Evolutionary conservation across 495 filamentous ascomycete genomes (phyloP).

Genomic region (Parachaetomium inaequale): DNA sequence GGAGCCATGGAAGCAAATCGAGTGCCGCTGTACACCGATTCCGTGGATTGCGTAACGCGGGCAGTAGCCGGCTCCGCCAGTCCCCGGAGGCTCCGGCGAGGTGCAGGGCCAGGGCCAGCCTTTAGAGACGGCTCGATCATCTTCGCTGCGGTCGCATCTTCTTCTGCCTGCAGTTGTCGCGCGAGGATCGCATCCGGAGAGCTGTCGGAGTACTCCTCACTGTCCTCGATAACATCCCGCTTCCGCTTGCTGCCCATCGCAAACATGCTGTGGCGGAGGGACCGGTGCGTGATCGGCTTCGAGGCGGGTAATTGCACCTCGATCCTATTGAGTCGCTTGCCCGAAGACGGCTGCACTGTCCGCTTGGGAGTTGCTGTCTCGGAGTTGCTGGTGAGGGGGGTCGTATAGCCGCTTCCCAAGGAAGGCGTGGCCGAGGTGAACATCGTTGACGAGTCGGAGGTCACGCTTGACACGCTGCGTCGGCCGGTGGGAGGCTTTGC

Average conservation of each 20-base stretch:
- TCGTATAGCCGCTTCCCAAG: conserved; percentile 61
- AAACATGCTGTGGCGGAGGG: conserved; percentile 28
- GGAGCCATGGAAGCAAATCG: neutral
- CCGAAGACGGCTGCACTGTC: conserved; percentile 11
- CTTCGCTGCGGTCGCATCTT: conserved; percentile 42
- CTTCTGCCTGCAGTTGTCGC: conserved; percentile 57
- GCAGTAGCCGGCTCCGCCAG: neutral
- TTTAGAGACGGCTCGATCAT: neutral
- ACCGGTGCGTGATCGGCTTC: conserved; percentile 7
- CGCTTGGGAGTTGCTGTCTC: conserved; percentile 51
- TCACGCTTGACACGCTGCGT: conserved; percentile 16
- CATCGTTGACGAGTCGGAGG: conserved; percentile 32
- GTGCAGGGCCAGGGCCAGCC: neutral
- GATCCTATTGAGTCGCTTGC: conserved; percentile 18
- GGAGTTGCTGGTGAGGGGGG: conserved; percentile 70
- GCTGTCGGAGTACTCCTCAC: conserved; percentile 38
- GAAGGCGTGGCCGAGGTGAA: conserved; percentile 37
- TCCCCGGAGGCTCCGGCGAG: conserved; percentile 16
- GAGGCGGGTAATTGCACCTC: conserved; percentile 28
- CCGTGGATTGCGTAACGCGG: neutral
- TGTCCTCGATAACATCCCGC: conserved; percentile 27
- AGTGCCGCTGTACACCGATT: neutral
- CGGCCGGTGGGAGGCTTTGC: conserved; percentile 4
- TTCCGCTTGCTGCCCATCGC: conserved; percentile 32
- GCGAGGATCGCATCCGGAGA: conserved; percentile 56